Evolutionary conservation across 345 rosid species (phyloP).

Genomic region (Cardamine chenopodiifolia): DNA sequence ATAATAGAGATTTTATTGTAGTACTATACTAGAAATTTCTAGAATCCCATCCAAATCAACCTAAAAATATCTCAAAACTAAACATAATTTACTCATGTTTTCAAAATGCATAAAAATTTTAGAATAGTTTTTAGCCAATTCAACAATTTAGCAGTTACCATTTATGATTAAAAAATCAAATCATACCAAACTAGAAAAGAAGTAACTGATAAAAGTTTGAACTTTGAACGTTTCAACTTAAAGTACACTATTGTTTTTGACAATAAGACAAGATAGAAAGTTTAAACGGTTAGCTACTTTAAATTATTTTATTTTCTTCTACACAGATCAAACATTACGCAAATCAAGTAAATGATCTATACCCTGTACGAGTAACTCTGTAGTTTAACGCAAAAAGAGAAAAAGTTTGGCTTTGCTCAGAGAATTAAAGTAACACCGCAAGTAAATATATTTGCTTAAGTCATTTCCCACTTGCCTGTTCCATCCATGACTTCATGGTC

Average conservation of each 20-base stretch:
- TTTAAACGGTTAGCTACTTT: neutral
- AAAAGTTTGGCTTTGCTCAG: conserved; percentile 1
- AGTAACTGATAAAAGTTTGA: neutral
- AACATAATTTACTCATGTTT: neutral
- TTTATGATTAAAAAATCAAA: neutral
- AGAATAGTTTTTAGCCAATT: neutral
- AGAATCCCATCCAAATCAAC: neutral
- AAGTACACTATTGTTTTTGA: neutral
- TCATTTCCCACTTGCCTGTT: conserved; percentile 54
- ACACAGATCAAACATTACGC: neutral
- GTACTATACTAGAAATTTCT: neutral
- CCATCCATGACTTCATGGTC: conserved; percentile 71
- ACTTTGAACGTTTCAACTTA: neutral
- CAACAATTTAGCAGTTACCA: neutral
- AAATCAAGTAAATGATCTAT: neutral
- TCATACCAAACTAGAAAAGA: neutral
- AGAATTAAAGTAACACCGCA: conserved; percentile 7
- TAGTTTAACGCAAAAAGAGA: conserved; percentile 1
- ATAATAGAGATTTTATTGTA: no score
- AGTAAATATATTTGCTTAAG: conserved; percentile 21
- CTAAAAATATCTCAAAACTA: neutral
- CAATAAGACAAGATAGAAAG: neutral
- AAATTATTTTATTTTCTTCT: neutral
- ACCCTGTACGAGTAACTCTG: neutral
- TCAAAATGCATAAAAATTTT: neutral